Evolutionary conservation across 495 filamentous ascomycete genomes (phyloP), one percentile per base, ranked within the genome.

Genomic region (Cercophora scortea): DNA sequence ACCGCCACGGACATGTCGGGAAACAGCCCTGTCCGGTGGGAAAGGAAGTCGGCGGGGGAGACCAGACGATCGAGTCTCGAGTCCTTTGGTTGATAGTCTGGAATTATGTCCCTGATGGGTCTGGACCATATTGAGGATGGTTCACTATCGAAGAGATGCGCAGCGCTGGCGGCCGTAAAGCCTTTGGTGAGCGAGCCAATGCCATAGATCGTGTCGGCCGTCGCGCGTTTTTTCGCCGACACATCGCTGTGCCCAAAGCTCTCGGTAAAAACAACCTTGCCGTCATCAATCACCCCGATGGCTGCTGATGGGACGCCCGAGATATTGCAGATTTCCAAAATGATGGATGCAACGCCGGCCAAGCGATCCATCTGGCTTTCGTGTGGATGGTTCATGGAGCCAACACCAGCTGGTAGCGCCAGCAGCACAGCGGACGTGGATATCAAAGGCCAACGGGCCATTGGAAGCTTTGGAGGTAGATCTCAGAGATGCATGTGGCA

Each of bases 121-220:
- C 41, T 47, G 25, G 25, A 25, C 25, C 25, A 25, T 25, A 25
- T 25, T 25, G 25, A 5, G 2, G 25, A 25, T 25, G 25, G 25
- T 5, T 2, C 25, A 2, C 5, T 25, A 5, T 25, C 25, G 25
- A 25, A 25, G 25, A 25, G 25, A 25, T 25, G 25, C 25, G 25
- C 25, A 5, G 25, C 25, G 25, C 25, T 25, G 25, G 12, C 36
- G 11, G 45, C 42, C 0, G 45, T 43, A 10, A 56, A 56, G 32
- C 18, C 16, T 12, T 56, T 56, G 7, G 54, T 56, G 17, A 56
- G 16, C 18, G 54, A 56, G 2, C 54, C 54, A 10, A 56, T 25
- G 17, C 43, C 19, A 32, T 56, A 56, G 15, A 56, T 40, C 6
- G 54, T 56, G 25, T 56, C 25, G 36, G 13, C 25, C 25, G 25